These are phyloP conservation scores for Onygenales sp. DNA, from an alignment of 2,329 filamentous ascomycete species.

Conservation along the genomic window DNA sequence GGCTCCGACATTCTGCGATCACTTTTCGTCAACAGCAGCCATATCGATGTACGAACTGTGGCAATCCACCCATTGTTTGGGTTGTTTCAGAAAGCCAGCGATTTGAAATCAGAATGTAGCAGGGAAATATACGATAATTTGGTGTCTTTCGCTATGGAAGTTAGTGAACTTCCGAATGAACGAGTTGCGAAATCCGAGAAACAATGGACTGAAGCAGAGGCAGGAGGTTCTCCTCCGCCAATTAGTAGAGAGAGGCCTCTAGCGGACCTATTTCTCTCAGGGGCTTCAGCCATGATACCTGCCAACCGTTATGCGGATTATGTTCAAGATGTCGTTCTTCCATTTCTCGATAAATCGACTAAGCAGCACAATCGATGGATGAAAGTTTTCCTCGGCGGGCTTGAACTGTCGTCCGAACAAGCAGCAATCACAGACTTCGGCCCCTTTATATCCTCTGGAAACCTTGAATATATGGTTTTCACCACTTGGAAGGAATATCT, in stretches of 20 bases:
- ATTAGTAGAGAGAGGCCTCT: constrained; percentile 7
- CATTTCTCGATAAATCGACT: constrained; percentile 12
- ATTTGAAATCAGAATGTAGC: not conserved
- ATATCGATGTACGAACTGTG: constrained; percentile 11
- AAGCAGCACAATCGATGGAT: constrained; percentile 16
- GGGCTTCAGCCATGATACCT: constrained; percentile 4
- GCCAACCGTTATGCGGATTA: constrained; percentile 5
- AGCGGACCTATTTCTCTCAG: constrained; percentile 6
- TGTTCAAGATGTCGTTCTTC: constrained; percentile 9
- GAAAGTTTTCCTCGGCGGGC: constrained; percentile 8
- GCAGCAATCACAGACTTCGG: constrained; percentile 7
- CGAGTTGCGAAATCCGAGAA: constrained; percentile 1
- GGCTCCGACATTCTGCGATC: constrained; percentile 4
- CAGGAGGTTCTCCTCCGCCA: constrained; percentile 4
- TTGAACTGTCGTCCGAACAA: constrained; percentile 1
- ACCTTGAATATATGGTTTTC: constrained; percentile 3
- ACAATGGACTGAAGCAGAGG: constrained; percentile 10
- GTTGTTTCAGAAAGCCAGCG: constrained; percentile 4
- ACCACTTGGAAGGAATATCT: constrained; percentile 10
- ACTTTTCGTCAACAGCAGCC: constrained; percentile 5
- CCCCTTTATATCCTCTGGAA: constrained; percentile 7
- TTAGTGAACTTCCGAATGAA: constrained; percentile 10
- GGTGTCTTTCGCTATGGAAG: constrained; percentile 1
- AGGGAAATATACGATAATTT: constrained; percentile 1
- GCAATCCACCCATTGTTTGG: constrained; percentile 7